Base-by-base conservation (phyloP, 2,329 filamentous ascomycete genomes). In the Botryotinia globosa region DNA sequence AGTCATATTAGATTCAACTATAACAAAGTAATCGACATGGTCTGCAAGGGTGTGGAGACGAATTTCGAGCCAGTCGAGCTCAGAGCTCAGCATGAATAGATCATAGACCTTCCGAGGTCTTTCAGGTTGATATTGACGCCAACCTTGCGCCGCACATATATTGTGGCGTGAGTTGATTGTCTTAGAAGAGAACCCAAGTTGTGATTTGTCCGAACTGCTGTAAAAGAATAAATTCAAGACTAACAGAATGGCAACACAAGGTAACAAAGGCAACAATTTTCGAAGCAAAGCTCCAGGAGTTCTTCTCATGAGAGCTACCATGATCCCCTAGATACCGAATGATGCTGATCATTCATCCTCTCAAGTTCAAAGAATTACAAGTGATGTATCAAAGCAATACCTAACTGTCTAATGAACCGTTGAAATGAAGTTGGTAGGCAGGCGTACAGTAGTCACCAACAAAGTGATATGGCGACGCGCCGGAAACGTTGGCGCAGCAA, bases 1-100 rank as follows among this genome's bases (percentile, higher is more conserved):
- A 1, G 88, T 90, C 70, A 82, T 85, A n/a, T 82, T 80, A 0
- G 87, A 85, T 80, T 91, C 89, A 65, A 90, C 85, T 48, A 91
- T 84, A 77, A 91, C 83, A 76, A 90, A 91, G 81, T 90, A 90
- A 81, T 91, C 89, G 74, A 91, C 88, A 62, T 86, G 81, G 54
- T 86, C 80, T 71, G 86, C 86, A 20, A 89, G 84, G 3, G 87
- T 86, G 77, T 88, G 85, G 4, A 91, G 83, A 25, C 89, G 87
- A 65, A 91, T 87, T 78, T 91, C 89, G 59, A 91, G 83, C 85
- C 88, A 89, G 81, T 91, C 89, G 20, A 91, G 83, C 81, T 91
- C 89, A 4, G 84, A 86, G 76, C 89, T 90, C 76, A 91, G 81
- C 83, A 90, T 86, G 77, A 90, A 83, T 2, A 91, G 82, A 78